Evolutionary conservation across 208 protist species (phyloP).

Genomic region (Herpetomonas muscarum): DNA sequence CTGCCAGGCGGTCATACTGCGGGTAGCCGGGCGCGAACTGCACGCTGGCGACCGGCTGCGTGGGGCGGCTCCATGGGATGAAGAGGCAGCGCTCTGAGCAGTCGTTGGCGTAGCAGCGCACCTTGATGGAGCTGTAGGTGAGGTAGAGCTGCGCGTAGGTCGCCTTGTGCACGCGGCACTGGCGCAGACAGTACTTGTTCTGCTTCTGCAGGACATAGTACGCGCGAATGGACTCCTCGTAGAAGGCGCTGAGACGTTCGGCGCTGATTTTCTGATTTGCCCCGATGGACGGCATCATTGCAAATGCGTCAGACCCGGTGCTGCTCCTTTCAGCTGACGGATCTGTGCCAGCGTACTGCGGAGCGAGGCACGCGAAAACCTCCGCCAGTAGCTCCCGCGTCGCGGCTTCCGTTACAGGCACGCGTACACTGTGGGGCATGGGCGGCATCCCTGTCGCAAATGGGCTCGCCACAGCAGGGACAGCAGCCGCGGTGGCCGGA

Average conservation of each 20-base stretch:
- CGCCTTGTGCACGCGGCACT: conserved; percentile 43
- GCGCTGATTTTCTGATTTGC: conserved; percentile 19
- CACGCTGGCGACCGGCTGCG: neutral
- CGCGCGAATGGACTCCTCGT: conserved; percentile 66
- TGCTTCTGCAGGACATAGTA: conserved; percentile 85
- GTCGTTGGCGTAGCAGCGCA: conserved; percentile 88
- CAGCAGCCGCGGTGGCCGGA: neutral
- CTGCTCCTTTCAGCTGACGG: neutral
- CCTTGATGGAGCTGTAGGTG: conserved; percentile 86
- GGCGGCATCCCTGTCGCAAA: conserved; percentile 46
- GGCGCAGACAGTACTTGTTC: conserved; percentile 67
- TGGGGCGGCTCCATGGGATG: conserved; percentile 46
- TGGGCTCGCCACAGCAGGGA: neutral
- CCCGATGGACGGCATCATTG: neutral
- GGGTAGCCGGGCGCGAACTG: conserved; percentile 38
- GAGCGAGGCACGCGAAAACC: conserved; percentile 64
- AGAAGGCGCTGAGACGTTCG: conserved; percentile 60
- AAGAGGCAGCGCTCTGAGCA: conserved; percentile 67
- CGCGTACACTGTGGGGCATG: conserved; percentile 39
- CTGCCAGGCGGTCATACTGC: conserved; percentile 50
- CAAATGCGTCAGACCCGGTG: neutral
- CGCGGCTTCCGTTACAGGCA: conserved; percentile 29
- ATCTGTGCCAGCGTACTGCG: conserved; percentile 27
- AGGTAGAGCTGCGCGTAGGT: conserved; percentile 86
- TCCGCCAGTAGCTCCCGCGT: conserved; percentile 57